These are phyloP conservation scores for Sporisorium reilianum DNA, from an alignment of 1,284 basidiomycete species.

Conservation along the genomic window DNA sequence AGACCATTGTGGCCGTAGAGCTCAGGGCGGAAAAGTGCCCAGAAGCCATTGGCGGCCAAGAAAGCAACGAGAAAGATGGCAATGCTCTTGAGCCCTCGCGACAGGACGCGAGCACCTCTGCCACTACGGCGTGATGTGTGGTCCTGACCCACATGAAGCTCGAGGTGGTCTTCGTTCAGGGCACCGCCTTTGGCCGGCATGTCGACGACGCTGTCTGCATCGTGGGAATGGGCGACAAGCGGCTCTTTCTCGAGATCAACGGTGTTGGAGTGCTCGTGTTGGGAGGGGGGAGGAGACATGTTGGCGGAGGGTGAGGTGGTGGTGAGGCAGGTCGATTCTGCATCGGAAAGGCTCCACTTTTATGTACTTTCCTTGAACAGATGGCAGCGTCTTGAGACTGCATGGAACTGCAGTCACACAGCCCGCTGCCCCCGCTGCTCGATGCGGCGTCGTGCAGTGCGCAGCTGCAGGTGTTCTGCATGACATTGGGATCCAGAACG, in stretches of 20 bases:
- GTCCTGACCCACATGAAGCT: constrained; percentile 27
- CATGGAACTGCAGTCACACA: not conserved
- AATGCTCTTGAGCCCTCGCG: constrained; percentile 27
- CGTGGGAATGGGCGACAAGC: not conserved
- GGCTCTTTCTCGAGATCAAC: constrained; percentile 26
- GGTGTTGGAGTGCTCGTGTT: not conserved
- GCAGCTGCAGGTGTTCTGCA: not conserved
- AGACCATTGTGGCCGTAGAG: constrained; percentile 25
- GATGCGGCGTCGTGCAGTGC: not conserved
- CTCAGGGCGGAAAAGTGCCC: constrained; percentile 38
- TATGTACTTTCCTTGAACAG: not conserved
- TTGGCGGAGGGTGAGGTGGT: not conserved
- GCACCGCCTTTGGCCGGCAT: constrained; percentile 13
- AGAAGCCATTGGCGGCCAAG: constrained; percentile 35
- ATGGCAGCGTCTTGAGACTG: not conserved
- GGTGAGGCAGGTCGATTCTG: not conserved
- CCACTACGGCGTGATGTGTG: not conserved
- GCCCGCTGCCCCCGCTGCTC: not conserved
- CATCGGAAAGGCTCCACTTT: not conserved
- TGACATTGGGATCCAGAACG: not conserved
- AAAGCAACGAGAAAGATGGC: constrained; percentile 28
- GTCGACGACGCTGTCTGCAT: constrained; percentile 4
- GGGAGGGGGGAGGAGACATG: constrained; percentile 1
- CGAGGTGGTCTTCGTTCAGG: constrained; percentile 30
- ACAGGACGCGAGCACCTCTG: constrained; percentile 8